Evolutionary conservation across 169 alveolate genomes (phyloP).

Genomic region (Cryptosporidium sp.): DNA sequence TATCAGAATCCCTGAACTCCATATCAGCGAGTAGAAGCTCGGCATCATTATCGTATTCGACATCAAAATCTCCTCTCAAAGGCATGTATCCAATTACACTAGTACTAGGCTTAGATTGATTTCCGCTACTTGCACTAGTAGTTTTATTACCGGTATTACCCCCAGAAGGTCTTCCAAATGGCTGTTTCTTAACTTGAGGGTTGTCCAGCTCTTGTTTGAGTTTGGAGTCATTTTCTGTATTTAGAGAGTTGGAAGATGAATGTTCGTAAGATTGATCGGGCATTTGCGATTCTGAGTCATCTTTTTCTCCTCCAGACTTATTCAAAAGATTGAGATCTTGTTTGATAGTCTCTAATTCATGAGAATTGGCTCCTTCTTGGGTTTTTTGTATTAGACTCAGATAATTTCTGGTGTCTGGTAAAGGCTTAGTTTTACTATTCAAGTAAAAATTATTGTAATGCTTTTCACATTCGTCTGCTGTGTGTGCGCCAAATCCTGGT

Average conservation of each 20-base stretch:
- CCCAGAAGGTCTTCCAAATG: constrained; percentile 18
- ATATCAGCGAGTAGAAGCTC: constrained; percentile 96
- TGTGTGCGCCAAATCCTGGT: constrained; percentile 40
- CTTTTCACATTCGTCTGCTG: constrained; percentile 85
- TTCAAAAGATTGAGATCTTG: neutral
- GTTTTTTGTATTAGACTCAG: constrained; percentile 30
- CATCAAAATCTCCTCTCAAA: constrained; percentile 97
- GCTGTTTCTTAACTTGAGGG: constrained; percentile 34
- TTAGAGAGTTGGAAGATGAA: neutral
- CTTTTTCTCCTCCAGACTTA: neutral
- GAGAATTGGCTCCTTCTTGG: neutral
- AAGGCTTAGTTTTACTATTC: constrained; percentile 85
- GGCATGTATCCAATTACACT: constrained; percentile 83
- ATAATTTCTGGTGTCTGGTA: constrained; percentile 80
- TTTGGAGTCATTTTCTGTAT: neutral
- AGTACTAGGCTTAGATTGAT: constrained; percentile 56
- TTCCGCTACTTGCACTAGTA: constrained; percentile 6
- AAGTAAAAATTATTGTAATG: constrained; percentile 84
- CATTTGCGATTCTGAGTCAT: neutral
- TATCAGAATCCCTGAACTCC: constrained; percentile 92
- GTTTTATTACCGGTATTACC: constrained; percentile 47
- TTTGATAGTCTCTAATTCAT: neutral
- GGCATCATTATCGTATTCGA: constrained; percentile 98
- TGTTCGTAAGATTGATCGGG: neutral
- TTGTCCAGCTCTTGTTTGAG: constrained; percentile 6